phyloP scores from a whole-genome alignment of 2,329 filamentous ascomycete genomes.

The Davidsoniella neocaledoniae region DNA sequence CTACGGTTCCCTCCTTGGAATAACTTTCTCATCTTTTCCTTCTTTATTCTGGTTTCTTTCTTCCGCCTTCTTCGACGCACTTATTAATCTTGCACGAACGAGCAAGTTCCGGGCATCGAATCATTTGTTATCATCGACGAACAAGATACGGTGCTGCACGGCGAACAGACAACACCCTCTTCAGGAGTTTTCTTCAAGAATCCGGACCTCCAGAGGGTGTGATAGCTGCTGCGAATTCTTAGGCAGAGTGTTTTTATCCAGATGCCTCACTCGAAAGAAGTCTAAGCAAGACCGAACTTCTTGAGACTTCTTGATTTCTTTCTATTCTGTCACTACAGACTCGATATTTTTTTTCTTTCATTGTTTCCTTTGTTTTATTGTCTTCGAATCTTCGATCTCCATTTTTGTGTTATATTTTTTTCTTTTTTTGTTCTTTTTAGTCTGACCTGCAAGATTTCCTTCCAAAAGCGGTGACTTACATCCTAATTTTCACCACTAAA shows the following conservation, averaged over 20 bases:
- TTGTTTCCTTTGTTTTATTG: background rate
- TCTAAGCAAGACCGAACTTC: background rate
- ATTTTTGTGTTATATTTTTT: background rate
- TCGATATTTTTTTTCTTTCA: background rate
- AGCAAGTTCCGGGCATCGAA: background rate
- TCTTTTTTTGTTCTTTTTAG: background rate
- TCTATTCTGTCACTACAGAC: background rate
- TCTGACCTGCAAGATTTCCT: background rate
- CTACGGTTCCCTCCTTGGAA: background rate
- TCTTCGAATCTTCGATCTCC: background rate
- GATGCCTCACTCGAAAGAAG: no score
- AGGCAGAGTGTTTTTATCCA: no score
- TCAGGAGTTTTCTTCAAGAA: background rate
- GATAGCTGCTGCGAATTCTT: background rate
- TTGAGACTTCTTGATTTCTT: background rate
- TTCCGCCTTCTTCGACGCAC: background rate
- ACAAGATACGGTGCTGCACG: background rate
- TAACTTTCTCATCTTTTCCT: constrained; percentile 2
- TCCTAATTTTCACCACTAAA: background rate
- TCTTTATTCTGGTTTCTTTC: background rate
- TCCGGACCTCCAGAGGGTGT: background rate
- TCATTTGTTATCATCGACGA: background rate
- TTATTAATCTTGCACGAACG: background rate
- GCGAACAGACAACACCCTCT: background rate
- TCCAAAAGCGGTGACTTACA: background rate